phyloP scores from a whole-genome alignment of 2,329 filamentous ascomycete genomes.

The Pseudogymnoascus sp. region DNA sequence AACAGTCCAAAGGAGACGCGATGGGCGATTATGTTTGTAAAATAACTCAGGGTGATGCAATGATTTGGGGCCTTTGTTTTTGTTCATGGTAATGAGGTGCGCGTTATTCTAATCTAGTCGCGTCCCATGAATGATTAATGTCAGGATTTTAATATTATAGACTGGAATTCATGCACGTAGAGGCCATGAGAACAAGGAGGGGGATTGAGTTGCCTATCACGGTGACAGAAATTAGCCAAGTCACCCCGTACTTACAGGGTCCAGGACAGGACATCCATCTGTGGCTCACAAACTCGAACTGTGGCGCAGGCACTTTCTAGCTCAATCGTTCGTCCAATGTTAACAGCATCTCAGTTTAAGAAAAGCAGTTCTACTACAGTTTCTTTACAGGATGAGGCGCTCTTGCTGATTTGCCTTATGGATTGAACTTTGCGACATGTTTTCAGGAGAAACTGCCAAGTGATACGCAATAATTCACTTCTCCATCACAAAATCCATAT shows the following conservation, averaged over 20 bases:
- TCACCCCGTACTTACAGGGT: not conserved
- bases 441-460: not conserved
- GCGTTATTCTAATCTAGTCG: not conserved
- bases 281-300: not conserved
- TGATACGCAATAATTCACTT: not conserved
- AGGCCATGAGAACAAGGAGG: not conserved
- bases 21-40: not conserved
- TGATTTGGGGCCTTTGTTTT: not conserved
- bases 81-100: not conserved
- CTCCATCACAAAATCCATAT: not conserved
- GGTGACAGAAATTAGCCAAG: constrained; percentile 6
- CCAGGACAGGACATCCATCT: not conserved
- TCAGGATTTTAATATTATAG: not conserved
- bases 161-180: not conserved
- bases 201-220: constrained; percentile 1
- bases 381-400: not conserved
- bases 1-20: not conserved
- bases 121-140: not conserved
- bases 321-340: not conserved
- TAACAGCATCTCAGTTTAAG: not conserved
- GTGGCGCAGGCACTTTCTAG: not conserved
- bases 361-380: not conserved
- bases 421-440: not conserved
- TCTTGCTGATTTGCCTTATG: not conserved
- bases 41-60: not conserved